Evolutionary conservation across 805 yeast species (phyloP).

Genomic region (Teunomyces pallodes): DNA sequence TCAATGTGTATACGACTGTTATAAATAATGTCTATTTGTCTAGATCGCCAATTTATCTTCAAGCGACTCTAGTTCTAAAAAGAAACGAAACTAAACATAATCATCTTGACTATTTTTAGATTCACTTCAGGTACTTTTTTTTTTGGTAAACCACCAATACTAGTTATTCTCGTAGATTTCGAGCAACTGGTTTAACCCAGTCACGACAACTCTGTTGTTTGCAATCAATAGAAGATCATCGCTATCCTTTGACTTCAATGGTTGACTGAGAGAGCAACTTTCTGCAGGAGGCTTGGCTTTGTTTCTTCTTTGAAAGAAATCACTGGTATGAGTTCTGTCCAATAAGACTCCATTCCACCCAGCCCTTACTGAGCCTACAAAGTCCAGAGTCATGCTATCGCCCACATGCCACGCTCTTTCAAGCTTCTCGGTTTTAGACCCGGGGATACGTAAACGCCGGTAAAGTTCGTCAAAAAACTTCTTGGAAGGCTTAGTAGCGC

Average conservation of each 20-base stretch:
- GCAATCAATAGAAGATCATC: conserved; percentile 27
- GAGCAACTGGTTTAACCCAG: conserved; percentile 18
- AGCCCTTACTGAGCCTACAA: conserved; percentile 46
- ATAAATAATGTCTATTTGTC: too few relatives aligned
- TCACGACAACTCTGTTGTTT: conserved; percentile 30
- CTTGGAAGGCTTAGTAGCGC: conserved; percentile 49
- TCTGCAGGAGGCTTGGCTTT: conserved; percentile 3
- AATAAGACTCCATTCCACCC: conserved; percentile 64
- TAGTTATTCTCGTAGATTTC: not conserved
- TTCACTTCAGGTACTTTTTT: not conserved
- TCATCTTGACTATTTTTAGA: not conserved
- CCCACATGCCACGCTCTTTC: conserved; percentile 63
- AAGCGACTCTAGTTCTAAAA: not conserved
- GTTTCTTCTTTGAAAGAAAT: conserved; percentile 12
- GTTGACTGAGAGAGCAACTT: conserved; percentile 9
- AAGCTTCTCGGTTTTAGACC: conserved; percentile 12
- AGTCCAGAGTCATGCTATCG: conserved; percentile 56
- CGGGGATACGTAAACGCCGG: conserved; percentile 1
- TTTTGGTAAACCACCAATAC: not conserved
- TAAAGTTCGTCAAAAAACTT: conserved; percentile 43
- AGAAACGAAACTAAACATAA: not conserved
- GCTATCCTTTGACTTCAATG: conserved; percentile 1
- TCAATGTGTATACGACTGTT: too few relatives aligned
- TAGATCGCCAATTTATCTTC: not conserved
- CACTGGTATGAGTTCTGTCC: conserved; percentile 38